phyloP scores from a whole-genome alignment of 1,284 basidiomycete genomes.

The Puccinia triticina region DNA sequence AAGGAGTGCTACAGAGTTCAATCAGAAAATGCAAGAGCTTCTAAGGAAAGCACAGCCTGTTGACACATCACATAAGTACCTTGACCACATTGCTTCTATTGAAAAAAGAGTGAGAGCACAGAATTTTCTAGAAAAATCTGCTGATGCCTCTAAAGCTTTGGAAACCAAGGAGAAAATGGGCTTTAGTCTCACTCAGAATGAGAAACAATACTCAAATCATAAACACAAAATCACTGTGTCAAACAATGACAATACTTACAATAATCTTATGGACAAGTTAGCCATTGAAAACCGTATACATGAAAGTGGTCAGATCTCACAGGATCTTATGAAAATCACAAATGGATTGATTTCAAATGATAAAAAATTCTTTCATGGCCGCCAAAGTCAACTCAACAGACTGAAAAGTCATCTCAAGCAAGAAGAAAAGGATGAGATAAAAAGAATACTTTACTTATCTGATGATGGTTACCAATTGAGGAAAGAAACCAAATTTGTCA shows the following conservation, averaged over 20 bases:
- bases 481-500: not conserved
- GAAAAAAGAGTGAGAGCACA: not conserved
- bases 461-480: not conserved
- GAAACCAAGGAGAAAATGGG: not conserved
- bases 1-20: not conserved
- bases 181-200: not conserved
- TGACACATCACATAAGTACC: not conserved
- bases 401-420: not conserved
- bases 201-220: not conserved
- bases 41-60: not conserved
- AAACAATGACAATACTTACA: no score
- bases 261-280: not conserved
- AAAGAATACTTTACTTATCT: not conserved
- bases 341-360: not conserved
- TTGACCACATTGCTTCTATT: not conserved
- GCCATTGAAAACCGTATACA: not conserved
- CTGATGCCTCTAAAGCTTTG: not conserved
- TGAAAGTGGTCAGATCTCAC: not conserved
- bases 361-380: not conserved
- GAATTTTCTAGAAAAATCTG: not conserved
- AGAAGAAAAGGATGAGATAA: not conserved
- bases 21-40: not conserved
- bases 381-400: not conserved
- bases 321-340: not conserved
- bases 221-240: not conserved